Evolutionary conservation across 1,139 yeast species (phyloP), one percentile per base, ranked within the genome.

Genomic region (Scheffersomyces lignicola): DNA sequence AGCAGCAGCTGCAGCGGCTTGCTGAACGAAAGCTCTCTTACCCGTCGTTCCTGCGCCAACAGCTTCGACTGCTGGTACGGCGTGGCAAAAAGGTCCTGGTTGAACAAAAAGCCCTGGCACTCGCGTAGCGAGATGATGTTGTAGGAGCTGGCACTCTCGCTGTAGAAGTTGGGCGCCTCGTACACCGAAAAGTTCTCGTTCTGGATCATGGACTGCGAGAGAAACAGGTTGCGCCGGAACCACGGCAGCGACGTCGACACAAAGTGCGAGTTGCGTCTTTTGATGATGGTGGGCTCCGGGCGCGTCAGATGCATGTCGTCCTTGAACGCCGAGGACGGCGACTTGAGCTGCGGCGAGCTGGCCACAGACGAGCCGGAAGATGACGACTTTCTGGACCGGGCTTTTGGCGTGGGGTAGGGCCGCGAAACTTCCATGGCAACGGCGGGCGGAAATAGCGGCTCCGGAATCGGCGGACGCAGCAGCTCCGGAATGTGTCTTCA

Each of bases 81-180:
- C 7, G 81, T 69, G 7, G 85, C 88, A 65, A 82, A 83, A 39
- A 83, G 60, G 48, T 81, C 87, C 48, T 81, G 88, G 55, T 83
- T 83, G 73, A 86, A 83, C 13, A 77, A 61, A 49, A 83, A 83
- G 5, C 92, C 92, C 52, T 83, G 90, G 32, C 81, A 70, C 51
- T 82, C 87, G 33, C 71, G 72, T 24, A 83, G 61, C 23, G 78
- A 72, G 31, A 73, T 66, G 11, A 69, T 64, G 38, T 60, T 66
- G 42, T 62, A 65, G 31, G 59, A 56, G 5, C 63, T 45, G 15
- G 58, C 39, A 14, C 61, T 65, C 11, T 56, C 49, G 36, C 54
- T 55, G 43, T 59, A 63, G 33, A 24, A 28, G 20, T 56, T 58
- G 40, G 58, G 63, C 24, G 55, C 58, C 45, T 80, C 83, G 44